Evolutionary conservation across 768 basidiomycete genomes (phyloP), one percentile per base, ranked within the genome.

Genomic region (Royoungia palumana): DNA sequence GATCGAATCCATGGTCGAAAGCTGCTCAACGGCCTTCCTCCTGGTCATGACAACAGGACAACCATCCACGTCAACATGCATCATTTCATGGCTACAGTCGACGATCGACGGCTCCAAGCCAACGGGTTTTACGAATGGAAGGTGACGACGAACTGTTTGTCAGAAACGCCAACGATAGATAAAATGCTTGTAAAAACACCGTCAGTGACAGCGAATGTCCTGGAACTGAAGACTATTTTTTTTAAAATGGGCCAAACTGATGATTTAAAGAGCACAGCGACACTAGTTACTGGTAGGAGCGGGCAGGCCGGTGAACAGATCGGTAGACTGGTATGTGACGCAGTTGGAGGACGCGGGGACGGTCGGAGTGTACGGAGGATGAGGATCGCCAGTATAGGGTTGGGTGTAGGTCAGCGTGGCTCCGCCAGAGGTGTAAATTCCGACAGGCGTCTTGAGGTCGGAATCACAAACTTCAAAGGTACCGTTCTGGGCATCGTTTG

Each of bases 381-480:
- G 47, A 12, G 64, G 36, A 43, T 60, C 61, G 11, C 67, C 61
- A 13, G 66, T 60, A n/a, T 61, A 36, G 17, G 79, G 76, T 51
- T 79, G 78, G 17, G 64, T 50, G 53, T 67, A 80, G 14, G 79
- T 76, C 40, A 60, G 4, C 11, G 71, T 71, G 36, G 57, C 64
- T 19, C 82, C 81, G 42, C 64, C 56, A 1, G 57, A 42, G 35
- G 65, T 66, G 53, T 76, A 79, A 38, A 72, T 45, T n/a, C 87
- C 87, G 10, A 80, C 83, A 55, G 75, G 75, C 19, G 74, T 75
- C 69, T 83, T 81, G 59, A 78, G 73, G 36, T 86, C 87, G 34
- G 82, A 75, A 7, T 77, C 66, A 69, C 89, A 93, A 5, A 75
- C 68, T 57, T 82, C 79, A 70, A 87, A 92, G 9, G 70, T 69